These are phyloP conservation scores for Leccinum olivaceoglutinosum DNA, from an alignment of 1,284 basidiomycete genomes.

Conservation along the genomic window DNA sequence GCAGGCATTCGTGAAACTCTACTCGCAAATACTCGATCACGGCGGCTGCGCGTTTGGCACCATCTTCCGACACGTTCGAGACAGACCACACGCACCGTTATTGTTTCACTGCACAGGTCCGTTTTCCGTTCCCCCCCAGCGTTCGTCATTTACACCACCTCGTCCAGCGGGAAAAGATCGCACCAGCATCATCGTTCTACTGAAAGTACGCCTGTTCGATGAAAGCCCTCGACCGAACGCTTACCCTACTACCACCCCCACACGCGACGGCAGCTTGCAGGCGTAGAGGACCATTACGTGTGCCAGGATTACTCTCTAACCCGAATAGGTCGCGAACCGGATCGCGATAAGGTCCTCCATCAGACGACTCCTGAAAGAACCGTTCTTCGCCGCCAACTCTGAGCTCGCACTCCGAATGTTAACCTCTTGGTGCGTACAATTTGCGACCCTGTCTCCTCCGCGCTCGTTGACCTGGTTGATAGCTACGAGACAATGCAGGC, in stretches of 20 bases:
- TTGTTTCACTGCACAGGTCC: slow-evolving; percentile 72
- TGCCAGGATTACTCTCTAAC: slow-evolving; percentile 73
- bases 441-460: not conserved
- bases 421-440: slow-evolving; percentile 51
- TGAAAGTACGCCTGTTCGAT: slow-evolving; percentile 44
- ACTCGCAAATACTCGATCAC: slow-evolving; percentile 73
- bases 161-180: slow-evolving; percentile 69
- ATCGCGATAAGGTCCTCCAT: slow-evolving; percentile 56
- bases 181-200: slow-evolving; percentile 68
- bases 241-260: slow-evolving; percentile 1
- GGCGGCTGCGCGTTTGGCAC: slow-evolving; percentile 58
- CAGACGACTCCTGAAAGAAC: slow-evolving; percentile 58
- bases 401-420: slow-evolving; percentile 76
- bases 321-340: slow-evolving; percentile 70
- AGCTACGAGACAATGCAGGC: slow-evolving; percentile 70
- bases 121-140: slow-evolving; percentile 1
- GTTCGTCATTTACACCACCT: slow-evolving; percentile 1
- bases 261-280: slow-evolving; percentile 48
- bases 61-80: slow-evolving; percentile 65
- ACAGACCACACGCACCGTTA: slow-evolving; percentile 56
- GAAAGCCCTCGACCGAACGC: not conserved
- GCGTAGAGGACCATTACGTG: slow-evolving; percentile 57
- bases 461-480: not conserved
- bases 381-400: slow-evolving; percentile 62
- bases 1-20: slow-evolving; percentile 75